Evolutionary conservation across 495 filamentous ascomycete species (phyloP).

Genomic region (Halenospora varia): DNA sequence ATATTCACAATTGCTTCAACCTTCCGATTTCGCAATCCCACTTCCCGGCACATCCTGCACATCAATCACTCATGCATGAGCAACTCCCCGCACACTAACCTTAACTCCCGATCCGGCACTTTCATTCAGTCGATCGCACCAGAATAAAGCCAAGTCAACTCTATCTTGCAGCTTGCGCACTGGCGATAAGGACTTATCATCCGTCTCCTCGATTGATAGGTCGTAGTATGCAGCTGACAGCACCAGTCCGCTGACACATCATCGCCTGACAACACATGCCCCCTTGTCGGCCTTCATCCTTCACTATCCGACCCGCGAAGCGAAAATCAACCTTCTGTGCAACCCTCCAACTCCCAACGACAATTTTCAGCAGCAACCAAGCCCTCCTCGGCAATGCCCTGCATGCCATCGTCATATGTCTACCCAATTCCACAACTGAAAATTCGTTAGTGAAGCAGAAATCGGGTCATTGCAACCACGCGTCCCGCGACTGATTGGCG

Average conservation of each 20-base stretch:
- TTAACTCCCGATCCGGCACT: not conserved
- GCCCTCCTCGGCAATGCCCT: not conserved
- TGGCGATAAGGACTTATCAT: not conserved
- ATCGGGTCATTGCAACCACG: not conserved
- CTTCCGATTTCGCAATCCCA: not conserved
- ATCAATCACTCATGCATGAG: not conserved
- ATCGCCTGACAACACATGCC: not conserved
- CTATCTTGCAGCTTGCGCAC: not conserved
- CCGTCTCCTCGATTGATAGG: no score
- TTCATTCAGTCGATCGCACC: not conserved
- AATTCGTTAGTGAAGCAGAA: no score
- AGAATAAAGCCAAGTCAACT: not conserved
- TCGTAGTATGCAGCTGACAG: not conserved
- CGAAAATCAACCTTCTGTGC: no score
- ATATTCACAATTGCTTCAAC: not conserved
- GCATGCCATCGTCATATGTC: not conserved
- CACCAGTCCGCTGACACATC: not conserved
- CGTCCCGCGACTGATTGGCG: not conserved
- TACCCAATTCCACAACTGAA: not conserved
- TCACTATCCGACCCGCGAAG: no score
- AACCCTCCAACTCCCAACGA: no score
- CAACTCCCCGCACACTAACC: not conserved
- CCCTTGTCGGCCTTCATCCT: no score
- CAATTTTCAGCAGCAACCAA: no score
- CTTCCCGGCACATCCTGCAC: not conserved